Conservation (phyloP, 345 rosid genomes). For the Syzygium jambos region DNA sequence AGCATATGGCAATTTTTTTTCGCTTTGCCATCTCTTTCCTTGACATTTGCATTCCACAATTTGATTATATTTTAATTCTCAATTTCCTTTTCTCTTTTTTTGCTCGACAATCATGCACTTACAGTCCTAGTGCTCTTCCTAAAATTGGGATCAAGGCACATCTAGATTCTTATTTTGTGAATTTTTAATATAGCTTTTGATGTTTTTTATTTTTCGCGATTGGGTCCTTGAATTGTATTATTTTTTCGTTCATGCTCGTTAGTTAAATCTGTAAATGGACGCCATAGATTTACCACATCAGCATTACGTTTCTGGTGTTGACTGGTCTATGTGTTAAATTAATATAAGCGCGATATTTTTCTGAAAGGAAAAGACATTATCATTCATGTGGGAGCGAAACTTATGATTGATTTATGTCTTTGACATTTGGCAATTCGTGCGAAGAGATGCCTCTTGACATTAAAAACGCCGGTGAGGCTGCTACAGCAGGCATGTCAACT, state of each 20-base stretch:
- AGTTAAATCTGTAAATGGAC: neutral
- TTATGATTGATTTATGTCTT: neutral
- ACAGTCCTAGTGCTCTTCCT: neutral
- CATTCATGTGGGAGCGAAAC: neutral
- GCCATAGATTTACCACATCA: neutral
- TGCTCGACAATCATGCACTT: neutral
- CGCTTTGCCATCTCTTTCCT: constrained; percentile 9
- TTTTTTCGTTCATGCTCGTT: neutral
- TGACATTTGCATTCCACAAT: constrained; percentile 1
- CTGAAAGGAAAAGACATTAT: neutral
- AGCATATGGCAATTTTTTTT: constrained; percentile 40
- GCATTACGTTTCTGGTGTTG: neutral
- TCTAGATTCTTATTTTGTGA: neutral
- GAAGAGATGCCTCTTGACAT: neutral
- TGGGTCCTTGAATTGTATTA: neutral
- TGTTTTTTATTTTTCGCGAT: neutral
- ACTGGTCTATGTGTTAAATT: neutral
- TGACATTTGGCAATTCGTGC: neutral
- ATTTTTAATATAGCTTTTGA: neutral
- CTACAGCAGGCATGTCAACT: neutral
- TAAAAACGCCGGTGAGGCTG: neutral
- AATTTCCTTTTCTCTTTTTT: neutral
- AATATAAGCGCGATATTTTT: too few species aligned
- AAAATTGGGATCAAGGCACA: neutral
- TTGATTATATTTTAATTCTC: constrained; percentile 7